Evolutionary conservation across 495 filamentous ascomycete genomes (phyloP), one percentile per base, ranked within the genome.

Genomic region (Evernia prunastri): DNA sequence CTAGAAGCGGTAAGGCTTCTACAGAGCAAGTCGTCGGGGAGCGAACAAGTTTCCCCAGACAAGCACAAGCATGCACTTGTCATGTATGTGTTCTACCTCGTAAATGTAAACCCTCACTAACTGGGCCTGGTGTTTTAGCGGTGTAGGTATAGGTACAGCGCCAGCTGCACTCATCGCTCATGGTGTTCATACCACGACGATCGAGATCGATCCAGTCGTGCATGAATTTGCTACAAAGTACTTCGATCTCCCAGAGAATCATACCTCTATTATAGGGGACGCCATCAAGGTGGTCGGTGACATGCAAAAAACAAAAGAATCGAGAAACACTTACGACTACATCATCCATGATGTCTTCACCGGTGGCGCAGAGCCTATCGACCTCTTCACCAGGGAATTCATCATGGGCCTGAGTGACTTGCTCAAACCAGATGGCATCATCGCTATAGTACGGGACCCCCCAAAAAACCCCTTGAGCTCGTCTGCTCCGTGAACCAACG

Each of bases 291-390:
- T 91, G 75, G 89, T 92, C 18, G 70, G 79, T 45, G 73, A 73
- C 6, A 76, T 81, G n/a, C 72, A 77, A 18, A 75, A 79, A 13
- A 67, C 70, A 20, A 63, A 77, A 1, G 65, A 72, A 4, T 70
- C 76, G 39, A 72, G 80, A 20, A 63, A 47, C 3, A 78, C 80
- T 47, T 97, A 87, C 71, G 87, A 96, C 73, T 97, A 96, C 78
- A 92, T 98, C 71, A 79, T 98, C 65, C 94, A 98, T 69, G 94
- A 98, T 69, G 94, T 98, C n/a, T 98, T 98, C 77, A 98, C 94
- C 1, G 94, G 94, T 20, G 94, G 93, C 61, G 91, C 91, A 4
- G 94, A 97, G 71, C 94, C 94, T 3, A 82, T 91, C 20, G 78
- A 86, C 25, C 82, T 98, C 3, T 97, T 98, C 75, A 97, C 94